These are phyloP conservation scores for Stromatinia cepivora DNA, from an alignment of 2,329 filamentous ascomycete genomes.

Conservation along the genomic window DNA sequence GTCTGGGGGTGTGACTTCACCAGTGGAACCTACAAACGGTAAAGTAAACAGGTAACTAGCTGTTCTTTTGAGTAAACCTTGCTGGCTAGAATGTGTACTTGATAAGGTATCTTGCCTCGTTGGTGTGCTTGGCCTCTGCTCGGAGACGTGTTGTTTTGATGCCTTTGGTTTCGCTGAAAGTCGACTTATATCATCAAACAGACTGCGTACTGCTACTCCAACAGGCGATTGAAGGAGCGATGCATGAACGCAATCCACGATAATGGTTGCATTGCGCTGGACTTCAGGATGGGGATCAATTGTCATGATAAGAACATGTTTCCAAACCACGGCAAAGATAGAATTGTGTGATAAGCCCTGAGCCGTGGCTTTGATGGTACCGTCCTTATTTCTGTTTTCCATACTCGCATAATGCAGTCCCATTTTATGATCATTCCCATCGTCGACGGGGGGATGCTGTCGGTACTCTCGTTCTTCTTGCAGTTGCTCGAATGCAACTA, in stretches of 20 bases:
- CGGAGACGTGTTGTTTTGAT: slow-evolving; percentile 35
- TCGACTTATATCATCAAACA: slow-evolving; percentile 72
- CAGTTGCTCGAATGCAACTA: slow-evolving; percentile 88
- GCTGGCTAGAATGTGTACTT: slow-evolving; percentile 52
- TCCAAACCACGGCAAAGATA: slow-evolving; percentile 92
- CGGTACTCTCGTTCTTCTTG: slow-evolving; percentile 77
- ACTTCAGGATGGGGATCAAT: slow-evolving; percentile 95
- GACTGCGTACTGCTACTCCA: slow-evolving; percentile 64
- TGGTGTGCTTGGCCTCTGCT: slow-evolving; percentile 39
- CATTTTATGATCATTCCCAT: slow-evolving; percentile 60
- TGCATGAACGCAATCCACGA: slow-evolving; percentile 83
- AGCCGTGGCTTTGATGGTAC: slow-evolving; percentile 55
- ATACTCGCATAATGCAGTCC: slow-evolving; percentile 61
- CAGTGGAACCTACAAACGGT: slow-evolving; percentile 48
- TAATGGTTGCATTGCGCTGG: slow-evolving; percentile 77
- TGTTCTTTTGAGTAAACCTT: slow-evolving; percentile 61
- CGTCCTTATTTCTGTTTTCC: slow-evolving; percentile 57
- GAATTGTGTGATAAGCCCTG: slow-evolving; percentile 77
- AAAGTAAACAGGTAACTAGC: slow-evolving; percentile 62
- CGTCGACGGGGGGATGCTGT: slow-evolving; percentile 54
- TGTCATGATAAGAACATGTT: slow-evolving; percentile 84
- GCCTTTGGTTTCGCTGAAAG: slow-evolving; percentile 51
- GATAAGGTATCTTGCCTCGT: slow-evolving; percentile 33
- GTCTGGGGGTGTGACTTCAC: slow-evolving; percentile 36
- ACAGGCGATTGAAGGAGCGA: slow-evolving; percentile 76